These are phyloP conservation scores for Saturnispora hagleri DNA, from an alignment of 805 yeast species.

Conservation along the genomic window DNA sequence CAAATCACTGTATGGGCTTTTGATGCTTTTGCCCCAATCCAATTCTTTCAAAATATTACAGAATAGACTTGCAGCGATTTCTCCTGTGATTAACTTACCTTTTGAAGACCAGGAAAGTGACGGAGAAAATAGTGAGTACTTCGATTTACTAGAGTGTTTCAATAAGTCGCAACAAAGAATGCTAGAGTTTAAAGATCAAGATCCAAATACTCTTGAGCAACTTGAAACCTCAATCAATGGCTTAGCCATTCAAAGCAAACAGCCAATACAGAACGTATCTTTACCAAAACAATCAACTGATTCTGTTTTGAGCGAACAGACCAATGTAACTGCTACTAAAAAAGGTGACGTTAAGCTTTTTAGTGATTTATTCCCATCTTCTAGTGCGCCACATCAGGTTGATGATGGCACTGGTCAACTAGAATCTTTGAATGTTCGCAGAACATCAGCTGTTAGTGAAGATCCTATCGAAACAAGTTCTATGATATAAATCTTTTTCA, in stretches of 20 bases:
- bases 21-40: conserved; percentile 93
- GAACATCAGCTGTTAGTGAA: neutral
- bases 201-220: conserved; percentile 4
- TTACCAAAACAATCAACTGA: neutral
- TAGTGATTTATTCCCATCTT: conserved; percentile 3
- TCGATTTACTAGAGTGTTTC: conserved; percentile 37
- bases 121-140: conserved; percentile 19
- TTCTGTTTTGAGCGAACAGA: neutral
- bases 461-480: conserved; percentile 15
- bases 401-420: neutral
- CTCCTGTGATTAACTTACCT: conserved; percentile 28
- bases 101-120: conserved; percentile 15
- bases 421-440: conserved; percentile 2
- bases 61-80: conserved; percentile 59
- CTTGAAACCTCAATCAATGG: neutral
- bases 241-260: conserved; percentile 6
- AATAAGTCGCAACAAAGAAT: conserved; percentile 37
- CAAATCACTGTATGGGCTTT: conserved; percentile 81
- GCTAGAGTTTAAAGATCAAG: conserved; percentile 12
- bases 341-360: conserved; percentile 3
- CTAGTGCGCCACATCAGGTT: neutral
- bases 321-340: neutral
- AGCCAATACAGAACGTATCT: neutral
- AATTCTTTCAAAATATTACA: conserved; percentile 77
- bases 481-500: neutral